These are phyloP conservation scores for Escovopsis sp. DNA, from an alignment of 2,329 filamentous ascomycete species.

Conservation along the genomic window DNA sequence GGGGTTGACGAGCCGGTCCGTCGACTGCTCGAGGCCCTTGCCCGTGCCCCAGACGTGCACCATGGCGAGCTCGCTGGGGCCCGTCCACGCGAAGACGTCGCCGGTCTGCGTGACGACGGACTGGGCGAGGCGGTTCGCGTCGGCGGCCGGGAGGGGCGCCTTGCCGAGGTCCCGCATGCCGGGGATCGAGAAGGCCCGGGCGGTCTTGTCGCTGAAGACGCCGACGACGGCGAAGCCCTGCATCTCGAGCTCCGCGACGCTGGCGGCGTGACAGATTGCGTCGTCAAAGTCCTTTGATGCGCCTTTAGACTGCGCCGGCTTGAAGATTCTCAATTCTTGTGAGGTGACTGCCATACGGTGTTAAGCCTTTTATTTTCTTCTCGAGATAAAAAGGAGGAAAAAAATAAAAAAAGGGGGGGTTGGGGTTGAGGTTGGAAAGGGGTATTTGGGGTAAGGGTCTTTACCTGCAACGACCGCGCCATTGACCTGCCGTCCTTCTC, in stretches of 20 bases:
- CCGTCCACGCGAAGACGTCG: constrained; percentile 75
- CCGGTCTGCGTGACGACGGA: constrained; percentile 63
- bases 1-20: constrained; percentile 71
- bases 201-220: constrained; percentile 69
- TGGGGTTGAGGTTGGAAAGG: no score
- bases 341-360: constrained; percentile 32
- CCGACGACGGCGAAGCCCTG: constrained; percentile 68
- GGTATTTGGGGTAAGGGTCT: constrained; percentile 12
- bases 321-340: constrained; percentile 77
- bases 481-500: constrained; percentile 60
- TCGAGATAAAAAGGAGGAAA: no score
- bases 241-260: constrained; percentile 58
- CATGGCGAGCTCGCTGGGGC: constrained; percentile 71
- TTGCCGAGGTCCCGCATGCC: constrained; percentile 70
- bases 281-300: constrained; percentile 83
- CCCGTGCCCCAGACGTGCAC: constrained; percentile 77
- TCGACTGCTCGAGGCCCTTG: constrained; percentile 41
- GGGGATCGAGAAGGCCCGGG: constrained; percentile 75
- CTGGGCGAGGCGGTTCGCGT: constrained; percentile 55
- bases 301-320: constrained; percentile 72
- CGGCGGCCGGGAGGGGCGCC: constrained; percentile 52
- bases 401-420: no score
- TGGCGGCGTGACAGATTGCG: constrained; percentile 65
- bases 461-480: constrained; percentile 65
- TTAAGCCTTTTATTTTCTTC: no score